A percentile compares a stretch with the other conserved stretches of the same genome.
Evolutionary conservation across 2,329 filamentous ascomycete genomes (phyloP).

Genomic region (Helicocarpus griseus): DNA sequence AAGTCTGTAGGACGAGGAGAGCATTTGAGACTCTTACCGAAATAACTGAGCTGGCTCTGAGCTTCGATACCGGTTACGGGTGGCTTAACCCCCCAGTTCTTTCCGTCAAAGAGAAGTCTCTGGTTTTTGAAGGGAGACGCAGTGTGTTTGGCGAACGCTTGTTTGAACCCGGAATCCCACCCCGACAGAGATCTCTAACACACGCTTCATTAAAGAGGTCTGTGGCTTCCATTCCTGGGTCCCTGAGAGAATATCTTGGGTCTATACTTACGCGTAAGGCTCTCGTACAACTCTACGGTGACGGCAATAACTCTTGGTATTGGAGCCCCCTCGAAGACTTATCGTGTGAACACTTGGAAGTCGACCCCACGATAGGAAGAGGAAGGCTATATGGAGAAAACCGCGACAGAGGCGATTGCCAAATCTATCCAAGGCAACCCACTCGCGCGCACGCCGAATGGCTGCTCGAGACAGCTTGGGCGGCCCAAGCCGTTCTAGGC

Average conservation of each 20-base stretch:
- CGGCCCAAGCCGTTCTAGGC: conserved; percentile 57
- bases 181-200: too few relatives aligned
- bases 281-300: not conserved
- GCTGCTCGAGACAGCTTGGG: conserved; percentile 59
- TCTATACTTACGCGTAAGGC: not conserved
- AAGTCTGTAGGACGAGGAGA: conserved; percentile 50
- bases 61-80: conserved; percentile 57
- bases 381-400: conserved; percentile 6
- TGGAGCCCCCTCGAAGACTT: too few relatives aligned
- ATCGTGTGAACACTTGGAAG: conserved; percentile 10
- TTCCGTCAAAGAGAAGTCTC: conserved; percentile 39
- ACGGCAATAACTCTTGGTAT: too few relatives aligned
- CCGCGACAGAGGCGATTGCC: conserved; percentile 16
- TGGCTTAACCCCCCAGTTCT: conserved; percentile 56
- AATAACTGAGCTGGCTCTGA: conserved; percentile 56
- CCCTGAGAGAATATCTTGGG: not conserved
- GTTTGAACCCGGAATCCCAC: not conserved
- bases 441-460: conserved; percentile 57
- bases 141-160: conserved; percentile 37
- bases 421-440: conserved; percentile 47
- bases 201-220: not conserved
- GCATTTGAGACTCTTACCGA: conserved; percentile 49
- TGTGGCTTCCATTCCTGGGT: not conserved
- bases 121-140: conserved; percentile 34
- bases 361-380: conserved; percentile 13